These are phyloP conservation scores for Tylopilus sp. DNA, from an alignment of 1,284 basidiomycete species.

Conservation along the genomic window DNA sequence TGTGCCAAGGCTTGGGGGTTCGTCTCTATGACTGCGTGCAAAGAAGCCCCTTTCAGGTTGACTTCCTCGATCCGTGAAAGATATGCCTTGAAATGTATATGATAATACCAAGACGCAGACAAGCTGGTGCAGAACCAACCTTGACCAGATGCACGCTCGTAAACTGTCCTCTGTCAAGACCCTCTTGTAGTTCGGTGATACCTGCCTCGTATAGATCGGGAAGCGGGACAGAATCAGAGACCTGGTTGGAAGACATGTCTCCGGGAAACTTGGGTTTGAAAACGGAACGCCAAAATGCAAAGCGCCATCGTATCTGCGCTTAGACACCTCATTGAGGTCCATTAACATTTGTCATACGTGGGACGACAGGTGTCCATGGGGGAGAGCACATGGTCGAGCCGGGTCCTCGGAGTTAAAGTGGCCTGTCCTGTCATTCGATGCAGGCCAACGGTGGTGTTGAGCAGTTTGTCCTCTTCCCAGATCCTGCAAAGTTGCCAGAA, in stretches of 20 bases:
- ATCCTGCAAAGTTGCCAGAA: too few relatives aligned
- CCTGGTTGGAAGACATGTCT: slow-evolving; percentile 12
- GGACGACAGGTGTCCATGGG: not conserved
- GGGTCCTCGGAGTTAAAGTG: not conserved
- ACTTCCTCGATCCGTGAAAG: slow-evolving; percentile 67
- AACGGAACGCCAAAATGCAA: slow-evolving; percentile 5
- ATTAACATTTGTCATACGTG: not conserved
- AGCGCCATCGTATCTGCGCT: not conserved
- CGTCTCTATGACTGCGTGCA: slow-evolving; percentile 60
- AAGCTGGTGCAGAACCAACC: slow-evolving; percentile 9
- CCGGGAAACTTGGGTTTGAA: slow-evolving; percentile 6
- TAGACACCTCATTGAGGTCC: not conserved
- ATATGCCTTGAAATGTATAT: slow-evolving; percentile 48
- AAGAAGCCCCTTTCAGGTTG: slow-evolving; percentile 53
- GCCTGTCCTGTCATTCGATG: too few relatives aligned
- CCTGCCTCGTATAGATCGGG: slow-evolving; percentile 34
- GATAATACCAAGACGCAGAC: not conserved
- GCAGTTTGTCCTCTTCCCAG: too few relatives aligned
- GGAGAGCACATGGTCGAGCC: not conserved
- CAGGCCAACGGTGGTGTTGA: too few relatives aligned
- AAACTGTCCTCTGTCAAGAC: slow-evolving; percentile 27
- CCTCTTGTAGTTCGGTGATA: slow-evolving; percentile 28
- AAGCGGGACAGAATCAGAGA: not conserved
- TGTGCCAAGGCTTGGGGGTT: slow-evolving; percentile 56
- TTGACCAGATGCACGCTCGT: slow-evolving; percentile 33